Base-by-base conservation (phyloP, 2,329 filamentous ascomycete species). In the Neophaeococcomyces mojaviensis region DNA sequence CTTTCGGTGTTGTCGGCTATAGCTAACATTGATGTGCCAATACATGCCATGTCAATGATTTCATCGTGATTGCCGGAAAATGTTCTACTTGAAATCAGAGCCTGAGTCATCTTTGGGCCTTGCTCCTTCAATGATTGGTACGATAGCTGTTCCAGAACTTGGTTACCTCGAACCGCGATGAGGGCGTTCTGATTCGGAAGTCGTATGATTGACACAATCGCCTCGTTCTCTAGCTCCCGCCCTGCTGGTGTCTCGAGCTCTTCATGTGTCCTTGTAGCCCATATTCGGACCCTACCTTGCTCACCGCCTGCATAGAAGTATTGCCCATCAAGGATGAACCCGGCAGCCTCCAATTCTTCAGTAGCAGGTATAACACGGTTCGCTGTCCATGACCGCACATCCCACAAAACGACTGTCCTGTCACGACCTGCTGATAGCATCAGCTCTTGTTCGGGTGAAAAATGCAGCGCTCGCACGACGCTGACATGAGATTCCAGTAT, bases 1-100 rank as follows among this genome's bases (percentile, higher is more conserved):
- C 94, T 89, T 66, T 98, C 92, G 0, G 89, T 87, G 63, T 98
- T 98, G 2, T 90, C 97, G 5, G 90, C 92, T 20, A 98, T 71
- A 4, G 92, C 94, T 51, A 98, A 74, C 42, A 94, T 69, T 2
- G 87, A 90, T 0, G 82, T 79, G 1, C 92, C 79, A 45, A 97
- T 73, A 59, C 92, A 96, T 24, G 84, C 86, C 28, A 98, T 70
- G 61, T 98, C 94, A 55, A 98, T 96, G 43, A 98, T 88, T 64
- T 98, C 92, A 62, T 98, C 94, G 64, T 97, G 88, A 5, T 92
- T 96, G 44, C 92, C 94, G 3, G 90, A 95, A 55, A 98, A 94
- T 36, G 88, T 79, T 55, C 86, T 80, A 36, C 86, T 75, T 1
- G 82, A 59, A 8, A 76, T 71, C 19, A 84, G 64, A 48, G 68